Evolutionary conservation across 1,139 yeast genomes (phyloP).

Genomic region (Suzukiozyma palmioleophila): DNA sequence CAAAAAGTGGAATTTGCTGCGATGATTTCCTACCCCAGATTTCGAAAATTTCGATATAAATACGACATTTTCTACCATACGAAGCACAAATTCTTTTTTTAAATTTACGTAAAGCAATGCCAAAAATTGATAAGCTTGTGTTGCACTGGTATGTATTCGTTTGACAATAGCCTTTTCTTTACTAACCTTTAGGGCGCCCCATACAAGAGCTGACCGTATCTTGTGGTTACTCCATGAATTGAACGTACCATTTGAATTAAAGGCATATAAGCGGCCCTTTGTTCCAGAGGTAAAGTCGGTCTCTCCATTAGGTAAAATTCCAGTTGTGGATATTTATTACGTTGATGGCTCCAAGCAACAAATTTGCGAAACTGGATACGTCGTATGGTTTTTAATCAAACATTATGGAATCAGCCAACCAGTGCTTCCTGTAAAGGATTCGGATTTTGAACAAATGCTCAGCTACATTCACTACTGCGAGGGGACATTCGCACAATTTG

Average conservation of each 20-base stretch:
- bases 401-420: slow-evolving; percentile 25
- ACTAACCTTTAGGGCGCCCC: slow-evolving; percentile 17
- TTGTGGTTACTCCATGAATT: slow-evolving; percentile 38
- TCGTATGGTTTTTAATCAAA: slow-evolving; percentile 26
- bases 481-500: slow-evolving; percentile 31
- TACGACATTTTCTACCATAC: too few species aligned
- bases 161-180: not conserved
- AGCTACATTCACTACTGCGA: slow-evolving; percentile 38
- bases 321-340: slow-evolving; percentile 32
- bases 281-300: slow-evolving; percentile 29
- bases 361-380: slow-evolving; percentile 39
- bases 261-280: slow-evolving; percentile 21
- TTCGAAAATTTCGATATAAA: not conserved
- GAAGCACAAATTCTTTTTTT: too few species aligned
- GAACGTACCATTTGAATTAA: slow-evolving; percentile 31
- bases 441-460: slow-evolving; percentile 19
- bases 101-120: too few species aligned
- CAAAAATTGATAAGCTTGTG: slow-evolving; percentile 1
- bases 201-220: slow-evolving; percentile 39
- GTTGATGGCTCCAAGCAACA: slow-evolving; percentile 16
- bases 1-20: too few species aligned
- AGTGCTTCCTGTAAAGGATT: slow-evolving; percentile 19
- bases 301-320: slow-evolving; percentile 41
- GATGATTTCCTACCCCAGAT: slow-evolving; percentile 2
- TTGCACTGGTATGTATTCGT: slow-evolving; percentile 3